Evolutionary conservation across 169 alveolate species (phyloP), one percentile per base, ranked within the genome.

Genomic region (Babesia ovata): DNA sequence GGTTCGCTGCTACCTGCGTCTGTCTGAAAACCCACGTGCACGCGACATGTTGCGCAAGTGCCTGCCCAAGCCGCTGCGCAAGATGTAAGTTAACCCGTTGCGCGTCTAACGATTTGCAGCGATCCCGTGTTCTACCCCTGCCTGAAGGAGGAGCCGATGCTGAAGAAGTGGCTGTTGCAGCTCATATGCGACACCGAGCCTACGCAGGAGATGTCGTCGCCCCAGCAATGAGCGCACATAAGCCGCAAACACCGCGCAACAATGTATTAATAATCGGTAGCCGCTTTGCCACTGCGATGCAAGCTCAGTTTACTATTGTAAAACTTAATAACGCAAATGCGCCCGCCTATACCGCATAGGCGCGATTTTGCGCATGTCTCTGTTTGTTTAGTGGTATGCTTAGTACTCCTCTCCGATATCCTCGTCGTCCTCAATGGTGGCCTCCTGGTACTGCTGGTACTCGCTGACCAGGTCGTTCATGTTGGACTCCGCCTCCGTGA

Each of bases 371-470:
- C 65, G 76, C 76, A 52, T 52, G 54, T 33, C 10, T 7, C 74
- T 4, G 21, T 24, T 46, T 53, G 36, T 2, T 49, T 42, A 21
- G 1, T 29, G 0, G 63, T 26, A 12, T 33, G 11, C 22, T 57
- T 45, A 62, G 26, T 71, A 71, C 33, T 81, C 79, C 26, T 78
- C 75, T 24, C 46, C 96, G 53, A 93, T 96, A 83, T 92, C 94
- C 72, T 95, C 97, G 70, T 96, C 98, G 84, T 97, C 99, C 73
- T 96, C 98, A 66, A 96, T 97, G 76, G 97, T 96, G 63, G 98
- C 98, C 70, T 97, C 99, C 91, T 97, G 98, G 91, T 98, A 98
- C 87, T 97, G 99, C 92, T 98, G 99, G 92, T 98, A 98, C 87
- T 97, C 99, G 52, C 98, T 91, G 79, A 96, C 98, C 73, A 97